Conservation (phyloP, 1,284 basidiomycete genomes). For the Ceratobasidium sp. region DNA sequence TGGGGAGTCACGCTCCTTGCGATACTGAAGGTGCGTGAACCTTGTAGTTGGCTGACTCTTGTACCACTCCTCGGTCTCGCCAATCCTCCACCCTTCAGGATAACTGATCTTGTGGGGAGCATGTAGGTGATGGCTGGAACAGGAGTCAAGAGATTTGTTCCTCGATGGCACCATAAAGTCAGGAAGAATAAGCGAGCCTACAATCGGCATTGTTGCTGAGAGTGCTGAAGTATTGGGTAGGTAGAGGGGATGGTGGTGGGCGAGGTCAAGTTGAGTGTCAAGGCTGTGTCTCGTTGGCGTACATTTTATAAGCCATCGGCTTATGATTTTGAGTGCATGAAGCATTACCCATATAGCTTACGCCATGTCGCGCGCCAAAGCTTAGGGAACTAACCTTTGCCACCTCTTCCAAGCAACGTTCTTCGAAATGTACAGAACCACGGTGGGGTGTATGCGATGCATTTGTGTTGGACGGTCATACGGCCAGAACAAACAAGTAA, state of each 20-base stretch:
- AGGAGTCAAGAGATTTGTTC: conserved; percentile 18
- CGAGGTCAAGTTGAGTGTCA: not conserved
- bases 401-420: too few species aligned
- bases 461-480: too few species aligned
- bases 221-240: not conserved
- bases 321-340: not conserved
- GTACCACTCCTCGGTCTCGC: conserved; percentile 38
- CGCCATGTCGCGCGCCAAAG: too few species aligned
- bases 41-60: conserved; percentile 17
- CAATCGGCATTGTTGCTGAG: not conserved
- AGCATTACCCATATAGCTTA: not conserved
- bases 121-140: not conserved
- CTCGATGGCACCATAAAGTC: not conserved
- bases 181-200: not conserved
- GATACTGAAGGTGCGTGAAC: conserved; percentile 36
- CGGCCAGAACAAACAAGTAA: too few species aligned
- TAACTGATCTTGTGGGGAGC: conserved; percentile 31
- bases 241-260: not conserved
- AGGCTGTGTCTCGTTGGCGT: conserved; percentile 3
- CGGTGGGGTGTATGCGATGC: too few species aligned
- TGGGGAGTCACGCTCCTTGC: conserved; percentile 30
- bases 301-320: not conserved
- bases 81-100: conserved; percentile 29
- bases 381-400: too few species aligned
- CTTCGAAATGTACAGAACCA: too few species aligned